Base-by-base conservation (phyloP, 2,329 filamentous ascomycete species). In the Domatiomyces catenatus region DNA sequence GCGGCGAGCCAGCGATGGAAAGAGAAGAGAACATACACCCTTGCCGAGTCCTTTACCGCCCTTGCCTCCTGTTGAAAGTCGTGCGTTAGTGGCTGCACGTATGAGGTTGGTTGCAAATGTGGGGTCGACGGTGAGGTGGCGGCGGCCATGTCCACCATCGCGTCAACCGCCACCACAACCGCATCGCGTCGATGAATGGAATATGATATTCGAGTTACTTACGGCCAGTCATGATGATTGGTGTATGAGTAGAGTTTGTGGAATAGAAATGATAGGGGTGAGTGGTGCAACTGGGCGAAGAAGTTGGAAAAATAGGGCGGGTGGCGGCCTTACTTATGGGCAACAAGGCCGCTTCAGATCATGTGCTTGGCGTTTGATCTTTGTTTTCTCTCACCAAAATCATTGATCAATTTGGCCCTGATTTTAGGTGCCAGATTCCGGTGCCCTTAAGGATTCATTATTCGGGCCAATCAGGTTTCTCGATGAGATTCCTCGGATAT, bases 171-270 rank as follows among this genome's bases (percentile, higher is more conserved):
- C 26, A 42, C 22, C 3, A 24, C 22, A 24, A 24, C n/a, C n/a
- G n/a, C 24, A 19, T 26, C 48, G 46, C 51, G 54, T 50, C 52
- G 54, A 63, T 63, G 61, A 60, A 73, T 80, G 64, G 46, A 52
- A 80, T 73, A 50, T 51, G 19, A 45, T 8, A 48, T 46, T 22
- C 46, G 36, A 28, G 15, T 47, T 53, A 76, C 74, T 75, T 68
- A 76, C 74, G 74, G 71, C 74, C 74, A 75, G 74, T 74, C 74
- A 77, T 77, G 61, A 66, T 76, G 70, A 70, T 61, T 59, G 61
- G 64, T 59, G 58, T 50, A 50, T 50, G 55, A 56, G 64, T 47
- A 61, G 54, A 53, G 50, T 54, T 51, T 48, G 51, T 36, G 44
- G 24, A 61, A 58, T 56, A 58, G 49, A 47, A 48, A 54, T 51